These are phyloP conservation scores for Alectoria sarmentosa DNA, from an alignment of 495 filamentous ascomycete species.

Conservation along the genomic window DNA sequence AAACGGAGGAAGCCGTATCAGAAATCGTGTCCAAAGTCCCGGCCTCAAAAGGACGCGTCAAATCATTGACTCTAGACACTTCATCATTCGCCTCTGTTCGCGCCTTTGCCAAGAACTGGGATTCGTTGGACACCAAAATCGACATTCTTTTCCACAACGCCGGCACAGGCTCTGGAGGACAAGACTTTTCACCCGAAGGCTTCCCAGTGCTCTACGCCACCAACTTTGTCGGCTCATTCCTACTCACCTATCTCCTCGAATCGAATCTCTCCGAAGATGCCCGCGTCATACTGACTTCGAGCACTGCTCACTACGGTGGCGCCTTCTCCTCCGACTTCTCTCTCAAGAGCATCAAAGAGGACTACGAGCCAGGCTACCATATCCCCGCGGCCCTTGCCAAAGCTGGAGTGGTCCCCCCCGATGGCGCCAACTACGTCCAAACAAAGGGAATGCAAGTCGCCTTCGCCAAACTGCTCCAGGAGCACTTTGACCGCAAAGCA, in stretches of 20 bases:
- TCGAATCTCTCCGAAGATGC: neutral
- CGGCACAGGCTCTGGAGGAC: neutral
- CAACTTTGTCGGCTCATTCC: conserved; percentile 18
- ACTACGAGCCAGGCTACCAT: conserved; percentile 8
- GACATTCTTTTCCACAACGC: conserved; percentile 19
- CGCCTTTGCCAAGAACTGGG: neutral
- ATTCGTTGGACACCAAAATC: neutral
- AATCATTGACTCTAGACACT: neutral
- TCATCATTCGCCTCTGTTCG: conserved; percentile 9
- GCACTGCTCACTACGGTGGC: conserved; percentile 2
- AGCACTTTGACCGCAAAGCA: conserved; percentile 7
- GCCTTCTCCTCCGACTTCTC: conserved; percentile 9
- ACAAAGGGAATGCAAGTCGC: conserved; percentile 16
- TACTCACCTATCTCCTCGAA: conserved; percentile 15
- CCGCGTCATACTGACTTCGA: conserved; percentile 13
- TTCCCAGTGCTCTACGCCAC: conserved; percentile 10
- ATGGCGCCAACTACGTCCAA: neutral
- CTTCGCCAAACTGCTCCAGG: conserved; percentile 9
- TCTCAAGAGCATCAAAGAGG: neutral
- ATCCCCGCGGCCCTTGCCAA: neutral
- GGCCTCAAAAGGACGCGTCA: neutral
- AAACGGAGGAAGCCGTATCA: conserved; percentile 7
- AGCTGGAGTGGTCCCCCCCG: too few species aligned
- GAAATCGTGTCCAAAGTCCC: conserved; percentile 2
- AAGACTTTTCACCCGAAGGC: conserved; percentile 3